Evolutionary conservation across 1,139 yeast species (phyloP).

Genomic region (Lodderomyces metapsilosis): DNA sequence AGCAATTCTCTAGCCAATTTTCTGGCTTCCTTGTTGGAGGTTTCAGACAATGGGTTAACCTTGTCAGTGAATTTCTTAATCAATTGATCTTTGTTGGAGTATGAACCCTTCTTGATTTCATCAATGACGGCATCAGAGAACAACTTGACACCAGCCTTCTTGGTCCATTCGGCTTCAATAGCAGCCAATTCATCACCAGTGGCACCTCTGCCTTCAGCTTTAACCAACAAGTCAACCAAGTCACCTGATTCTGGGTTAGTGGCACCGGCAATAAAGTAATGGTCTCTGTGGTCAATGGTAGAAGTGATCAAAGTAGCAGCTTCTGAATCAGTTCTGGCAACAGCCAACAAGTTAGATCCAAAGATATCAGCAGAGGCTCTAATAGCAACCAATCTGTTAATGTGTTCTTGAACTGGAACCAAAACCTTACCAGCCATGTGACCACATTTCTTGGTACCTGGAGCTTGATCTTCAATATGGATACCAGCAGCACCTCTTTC

Average conservation of each 20-base stretch:
- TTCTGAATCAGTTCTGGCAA: conserved; percentile 96
- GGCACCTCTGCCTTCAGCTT: conserved; percentile 75
- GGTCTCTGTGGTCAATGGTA: conserved; percentile 93
- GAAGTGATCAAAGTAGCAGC: conserved; percentile 94
- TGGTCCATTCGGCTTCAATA: conserved; percentile 82
- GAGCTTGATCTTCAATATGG: conserved; percentile 98
- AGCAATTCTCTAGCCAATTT: conserved; percentile 70
- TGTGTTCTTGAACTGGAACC: conserved; percentile 96
- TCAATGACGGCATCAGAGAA: conserved; percentile 92
- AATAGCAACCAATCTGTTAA: conserved; percentile 88
- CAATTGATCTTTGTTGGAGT: conserved; percentile 63
- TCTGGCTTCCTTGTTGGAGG: conserved; percentile 80
- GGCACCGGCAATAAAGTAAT: conserved; percentile 85
- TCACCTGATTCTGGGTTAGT: conserved; percentile 81
- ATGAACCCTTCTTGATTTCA: conserved; percentile 63
- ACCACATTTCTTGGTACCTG: conserved; percentile 98
- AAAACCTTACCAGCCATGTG: conserved; percentile 98
- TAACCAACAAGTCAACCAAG: conserved; percentile 74
- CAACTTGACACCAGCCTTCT: conserved; percentile 79
- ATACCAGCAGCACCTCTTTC: conserved; percentile 99
- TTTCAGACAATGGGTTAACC: conserved; percentile 72
- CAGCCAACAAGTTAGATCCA: conserved; percentile 80
- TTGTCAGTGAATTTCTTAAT: conserved; percentile 64
- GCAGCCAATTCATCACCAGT: conserved; percentile 68
- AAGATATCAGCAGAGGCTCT: conserved; percentile 95